Evolutionary conservation across 176 grass and related monocot species (phyloP), one percentile per base, ranked within the genome.

Genomic region (Musa troglodytarum): DNA sequence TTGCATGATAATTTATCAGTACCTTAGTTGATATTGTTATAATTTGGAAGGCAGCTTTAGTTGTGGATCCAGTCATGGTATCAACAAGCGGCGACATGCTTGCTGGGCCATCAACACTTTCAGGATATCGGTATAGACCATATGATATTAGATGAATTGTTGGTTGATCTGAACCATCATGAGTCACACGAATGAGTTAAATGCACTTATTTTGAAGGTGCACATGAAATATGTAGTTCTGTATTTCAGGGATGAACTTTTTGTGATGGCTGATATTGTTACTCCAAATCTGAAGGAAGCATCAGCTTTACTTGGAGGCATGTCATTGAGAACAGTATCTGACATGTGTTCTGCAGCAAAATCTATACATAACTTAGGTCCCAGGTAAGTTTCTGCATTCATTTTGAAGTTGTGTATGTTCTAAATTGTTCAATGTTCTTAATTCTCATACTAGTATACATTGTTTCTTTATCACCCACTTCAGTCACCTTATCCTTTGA

Each of bases 251-350:
- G 84, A 94, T 86, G 88, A 91, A 76, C 67, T 99, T 57, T 94
- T 94, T 83, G 71, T 65, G 51, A 85, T 99, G 88, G 88, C 95
- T 81, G 95, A 99, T 81, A 89, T 99, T 89, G 90, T 94, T 69
- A 99, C 95, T n/a, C 95, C 90, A 43, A 99, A 99, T 87, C 70
- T 94, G 74, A 99, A 89, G 87, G 95, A 99, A 99, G 86, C 88
- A 3, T 99, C 90, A 58, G 87, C 59, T 73, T 83, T 98, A 74
- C 95, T 93, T 75, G 95, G 95, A 21, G 69, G 77, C 29, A 50
- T 85, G 43, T 69, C 86, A 61, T 68, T 98, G 68, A 82, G 53
- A 76, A 91, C 86, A 71, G 76, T 89, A 53, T 83, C 86, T 74
- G 90, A 98, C 78, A 94, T 98, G 90, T 53, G 71, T 49, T 71